Evolutionary conservation across 441 rosid genomes (phyloP).

Genomic region (Populus hybrid): DNA sequence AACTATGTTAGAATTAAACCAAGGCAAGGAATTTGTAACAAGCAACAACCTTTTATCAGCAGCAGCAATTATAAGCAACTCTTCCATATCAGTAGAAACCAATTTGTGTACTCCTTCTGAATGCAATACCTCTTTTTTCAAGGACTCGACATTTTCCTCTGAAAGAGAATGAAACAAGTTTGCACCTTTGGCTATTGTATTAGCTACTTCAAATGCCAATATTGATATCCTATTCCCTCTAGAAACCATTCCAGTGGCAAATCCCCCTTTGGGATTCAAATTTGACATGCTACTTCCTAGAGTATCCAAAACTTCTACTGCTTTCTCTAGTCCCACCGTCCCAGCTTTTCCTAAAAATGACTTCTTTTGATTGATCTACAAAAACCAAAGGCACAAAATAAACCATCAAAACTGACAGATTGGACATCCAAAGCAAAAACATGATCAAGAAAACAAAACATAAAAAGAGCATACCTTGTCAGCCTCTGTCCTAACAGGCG

Average conservation of each 20-base stretch:
- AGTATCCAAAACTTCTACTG: constrained; percentile 76
- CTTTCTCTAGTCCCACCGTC: constrained; percentile 61
- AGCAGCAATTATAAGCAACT: constrained; percentile 73
- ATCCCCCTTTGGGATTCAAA: constrained; percentile 58
- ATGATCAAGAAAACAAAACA: constrained; percentile 6
- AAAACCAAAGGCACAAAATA: constrained; percentile 1
- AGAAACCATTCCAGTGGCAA: constrained; percentile 46
- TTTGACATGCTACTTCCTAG: constrained; percentile 85
- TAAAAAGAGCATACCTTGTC: constrained; percentile 40
- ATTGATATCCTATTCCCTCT: constrained; percentile 56
- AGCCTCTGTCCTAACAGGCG: constrained; percentile 35
- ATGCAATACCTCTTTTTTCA: constrained; percentile 60
- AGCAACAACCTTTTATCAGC: constrained; percentile 72
- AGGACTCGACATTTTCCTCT: constrained; percentile 50
- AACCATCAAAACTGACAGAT: constrained; percentile 5
- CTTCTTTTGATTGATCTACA: constrained; percentile 50
- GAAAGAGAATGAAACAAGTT: constrained; percentile 69
- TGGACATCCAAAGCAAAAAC: neutral
- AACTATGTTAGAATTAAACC: neutral
- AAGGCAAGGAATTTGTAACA: neutral
- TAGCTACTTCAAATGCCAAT: constrained; percentile 87
- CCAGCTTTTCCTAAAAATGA: constrained; percentile 79
- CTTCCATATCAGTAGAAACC: constrained; percentile 64
- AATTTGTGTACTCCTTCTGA: constrained; percentile 66
- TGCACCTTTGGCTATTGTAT: constrained; percentile 82